Evolutionary conservation across 495 filamentous ascomycete genomes (phyloP), one percentile per base, ranked within the genome.

Genomic region (Penicillium verhagenii): DNA sequence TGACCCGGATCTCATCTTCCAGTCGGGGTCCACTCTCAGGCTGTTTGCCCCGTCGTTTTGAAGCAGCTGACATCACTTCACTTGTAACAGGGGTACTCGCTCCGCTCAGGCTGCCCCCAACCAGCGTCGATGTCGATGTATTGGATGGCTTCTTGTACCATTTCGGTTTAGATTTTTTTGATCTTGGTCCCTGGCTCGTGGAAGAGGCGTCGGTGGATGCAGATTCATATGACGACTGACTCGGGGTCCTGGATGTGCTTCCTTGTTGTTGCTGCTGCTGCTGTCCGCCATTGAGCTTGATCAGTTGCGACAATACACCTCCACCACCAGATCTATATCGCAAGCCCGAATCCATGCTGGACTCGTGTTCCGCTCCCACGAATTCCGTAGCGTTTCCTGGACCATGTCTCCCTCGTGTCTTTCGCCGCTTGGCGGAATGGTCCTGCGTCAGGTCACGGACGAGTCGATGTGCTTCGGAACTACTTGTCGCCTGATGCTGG

Each of bases 1-100:
- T 92, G 55, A 96, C 90, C 57, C 82, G 80, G 60, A 88, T 87
- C 59, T 91, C 83, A 29, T 92, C 69, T 42, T 72, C 69, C 3
- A 69, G 63, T 21, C 65, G 52, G 23, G 64, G 49, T 19, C 59
- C 66, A 9, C 48, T 47, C 11, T 59, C 52, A 10, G 53, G 39
- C 33, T 66, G 65, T 23, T 69, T 62, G 18, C 59, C 63, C 3
- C 60, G 66, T 35, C 70, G 57, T 35, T 69, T 63, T 3, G 64
- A 65, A 3, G 70, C 72, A 2, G 66, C 65, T 4, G 59, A 61
- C 2, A 71, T 46, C 1, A 69, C 53, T 24, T 72, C 64, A 47
- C 56, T 67, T 0, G 62, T 64, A 10, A 69, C 57, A 0, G 71
- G 69, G 2, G 69, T 72, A 24, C 57, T 68, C 5, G 70, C 60